Evolutionary conservation across 2,329 filamentous ascomycete genomes (phyloP).

Genomic region (Penicillium griseofulvum): DNA sequence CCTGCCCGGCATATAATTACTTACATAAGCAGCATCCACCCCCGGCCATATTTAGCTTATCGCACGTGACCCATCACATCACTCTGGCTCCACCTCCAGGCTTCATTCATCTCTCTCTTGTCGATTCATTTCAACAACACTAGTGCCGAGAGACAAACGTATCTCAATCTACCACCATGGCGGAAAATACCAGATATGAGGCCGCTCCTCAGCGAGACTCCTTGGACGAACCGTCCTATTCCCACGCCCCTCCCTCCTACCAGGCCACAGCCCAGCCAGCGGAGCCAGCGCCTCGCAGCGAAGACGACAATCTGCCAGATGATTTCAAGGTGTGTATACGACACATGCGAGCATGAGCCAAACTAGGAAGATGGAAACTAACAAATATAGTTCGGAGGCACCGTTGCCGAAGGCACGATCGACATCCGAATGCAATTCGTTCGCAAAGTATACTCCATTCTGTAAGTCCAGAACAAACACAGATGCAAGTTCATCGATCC

Average conservation of each 20-base stretch:
- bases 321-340: conserved; percentile 76
- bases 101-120: conserved; percentile 5
- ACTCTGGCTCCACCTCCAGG: conserved; percentile 1
- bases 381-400: conserved; percentile 72
- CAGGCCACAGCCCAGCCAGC: conserved; percentile 57
- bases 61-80: conserved; percentile 10
- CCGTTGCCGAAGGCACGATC: conserved; percentile 87
- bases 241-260: conserved; percentile 82
- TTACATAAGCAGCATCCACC: background rate
- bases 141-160: background rate
- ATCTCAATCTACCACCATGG: conserved; percentile 51
- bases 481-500: background rate
- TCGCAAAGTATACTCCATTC: conserved; percentile 95
- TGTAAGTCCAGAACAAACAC: conserved; percentile 50
- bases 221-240: conserved; percentile 67
- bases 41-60: conserved; percentile 8
- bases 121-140: background rate
- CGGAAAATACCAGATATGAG: conserved; percentile 76
- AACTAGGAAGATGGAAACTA: conserved; percentile 5
- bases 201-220: conserved; percentile 83
- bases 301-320: conserved; percentile 89
- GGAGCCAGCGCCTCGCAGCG: conserved; percentile 62
- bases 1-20: no score
- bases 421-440: conserved; percentile 97
- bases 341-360: background rate